Conservation (phyloP, 2,329 filamentous ascomycete species). For the Talaromyces amestolkiae region DNA sequence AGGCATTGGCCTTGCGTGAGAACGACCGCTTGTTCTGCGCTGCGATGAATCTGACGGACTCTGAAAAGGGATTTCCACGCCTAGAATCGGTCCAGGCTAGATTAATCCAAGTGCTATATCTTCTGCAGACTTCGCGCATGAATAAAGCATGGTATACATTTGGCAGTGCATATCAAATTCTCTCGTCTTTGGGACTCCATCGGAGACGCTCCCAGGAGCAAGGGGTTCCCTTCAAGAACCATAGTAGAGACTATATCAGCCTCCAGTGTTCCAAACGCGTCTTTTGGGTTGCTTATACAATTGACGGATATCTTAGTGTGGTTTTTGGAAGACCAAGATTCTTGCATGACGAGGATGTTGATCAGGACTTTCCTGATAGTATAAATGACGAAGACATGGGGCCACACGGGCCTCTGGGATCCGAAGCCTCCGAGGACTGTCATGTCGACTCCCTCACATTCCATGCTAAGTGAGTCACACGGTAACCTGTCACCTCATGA, state of each 20-base stretch:
- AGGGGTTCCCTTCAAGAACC: not conserved
- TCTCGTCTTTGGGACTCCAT: slow-evolving; percentile 33
- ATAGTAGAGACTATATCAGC: slow-evolving; percentile 20
- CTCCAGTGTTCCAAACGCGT: slow-evolving; percentile 50
- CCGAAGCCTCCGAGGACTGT: not conserved
- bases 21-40: slow-evolving; percentile 17
- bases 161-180: slow-evolving; percentile 37
- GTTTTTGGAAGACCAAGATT: slow-evolving; percentile 57
- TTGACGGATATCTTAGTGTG: slow-evolving; percentile 59
- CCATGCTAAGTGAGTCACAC: not conserved
- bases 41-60: slow-evolving; percentile 31
- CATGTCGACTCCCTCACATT: slow-evolving; percentile 6
- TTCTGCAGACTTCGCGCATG: slow-evolving; percentile 36
- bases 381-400: slow-evolving; percentile 25
- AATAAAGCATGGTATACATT: slow-evolving; percentile 40
- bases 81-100: slow-evolving; percentile 26
- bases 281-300: slow-evolving; percentile 59
- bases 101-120: slow-evolving; percentile 31
- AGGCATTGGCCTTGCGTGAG: not conserved
- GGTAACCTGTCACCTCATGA: not conserved
- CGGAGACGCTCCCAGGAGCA: slow-evolving; percentile 20
- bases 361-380: slow-evolving; percentile 42
- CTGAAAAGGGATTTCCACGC: slow-evolving; percentile 29
- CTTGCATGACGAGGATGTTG: slow-evolving; percentile 60
- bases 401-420: not conserved